Base-by-base conservation (phyloP, 306 rosid species). In the Aeschynomene evenia region DNA sequence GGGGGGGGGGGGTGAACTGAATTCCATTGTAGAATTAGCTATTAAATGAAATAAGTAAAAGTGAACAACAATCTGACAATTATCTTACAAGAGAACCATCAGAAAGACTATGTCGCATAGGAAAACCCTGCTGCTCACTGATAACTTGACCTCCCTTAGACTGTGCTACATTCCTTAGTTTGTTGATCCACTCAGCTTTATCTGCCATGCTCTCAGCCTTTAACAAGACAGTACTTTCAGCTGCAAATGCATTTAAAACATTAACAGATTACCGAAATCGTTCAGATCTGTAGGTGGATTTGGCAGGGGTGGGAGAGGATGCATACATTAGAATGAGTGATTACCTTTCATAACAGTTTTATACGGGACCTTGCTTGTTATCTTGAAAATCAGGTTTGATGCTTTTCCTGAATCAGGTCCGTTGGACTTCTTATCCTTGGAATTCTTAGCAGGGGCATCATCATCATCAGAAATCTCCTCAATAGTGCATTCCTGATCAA, bases 291-390 rank as follows among this genome's bases (percentile, higher is more conserved):
- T 48, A 48, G 52, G 57, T 39, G 29, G 28, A 63, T 71, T 50
- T 51, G 63, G 54, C 0, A 70, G 14, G 22, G 67, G 43, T 24
- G 36, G 21, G 52, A 23, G 9, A 60, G 42, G 64, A 39, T 15
- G 42, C 60, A 40, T 13, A 52, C 61, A 52, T n/a, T 42, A 54
- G 73, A 36, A 75, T 20, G 39, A 6, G 49, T 6, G 23, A 69
- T 26, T 59, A 85, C 86, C 79, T 79, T 79, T 85, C 86, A 85
- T 76, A 29, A 85, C 81, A 31, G 89, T 85, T 74, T 85, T 85
- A 31, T 82, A 82, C 14, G 83, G 77, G 70, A 85, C 77, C 87
- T 73, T 85, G 79, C 79, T 85, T 9, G 87, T 79, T 60, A 85
- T 77, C 72, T 79, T 77, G 72, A 85, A 82, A 70, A 71, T 43